A percentile compares a stretch with the other conserved stretches of the same genome.
Evolutionary conservation across 2,329 filamentous ascomycete genomes (phyloP).

Genomic region (Colletotrichum sidae): DNA sequence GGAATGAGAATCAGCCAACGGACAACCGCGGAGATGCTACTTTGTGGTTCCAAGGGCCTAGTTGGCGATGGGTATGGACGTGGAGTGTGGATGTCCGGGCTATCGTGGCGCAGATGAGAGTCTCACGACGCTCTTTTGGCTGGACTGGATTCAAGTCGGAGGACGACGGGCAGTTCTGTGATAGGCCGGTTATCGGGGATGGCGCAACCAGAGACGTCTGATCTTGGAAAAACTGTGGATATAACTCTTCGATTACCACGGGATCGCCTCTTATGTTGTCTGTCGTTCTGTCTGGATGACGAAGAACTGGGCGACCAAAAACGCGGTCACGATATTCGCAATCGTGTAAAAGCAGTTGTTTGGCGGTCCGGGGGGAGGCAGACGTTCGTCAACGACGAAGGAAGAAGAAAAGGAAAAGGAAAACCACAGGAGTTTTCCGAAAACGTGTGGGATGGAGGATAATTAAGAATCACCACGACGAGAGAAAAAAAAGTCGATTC

Average conservation of each 20-base stretch:
- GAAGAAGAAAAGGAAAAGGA: conserved; percentile 17
- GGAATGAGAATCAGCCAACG: neutral
- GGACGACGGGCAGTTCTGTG: conserved; percentile 21
- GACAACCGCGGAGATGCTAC: conserved; percentile 4
- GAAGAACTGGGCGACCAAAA: conserved; percentile 7
- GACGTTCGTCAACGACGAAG: conserved; percentile 31
- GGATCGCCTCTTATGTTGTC: conserved; percentile 20
- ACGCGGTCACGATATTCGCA: neutral
- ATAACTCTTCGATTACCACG: conserved; percentile 14
- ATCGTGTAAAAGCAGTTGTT: conserved; percentile 1
- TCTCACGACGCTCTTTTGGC: neutral
- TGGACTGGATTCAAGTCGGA: conserved; percentile 12
- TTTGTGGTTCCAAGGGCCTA: conserved; percentile 4
- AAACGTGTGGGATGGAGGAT: conserved; percentile 28
- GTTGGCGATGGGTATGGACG: conserved; percentile 6
- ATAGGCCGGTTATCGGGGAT: conserved; percentile 22
- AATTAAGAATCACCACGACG: conserved; percentile 21
- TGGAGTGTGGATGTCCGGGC: conserved; percentile 20
- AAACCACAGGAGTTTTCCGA: conserved; percentile 1
- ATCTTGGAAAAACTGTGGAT: conserved; percentile 30
- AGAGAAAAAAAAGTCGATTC: conserved; percentile 25
- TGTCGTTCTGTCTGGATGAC: conserved; percentile 6
- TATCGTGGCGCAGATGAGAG: conserved; percentile 10
- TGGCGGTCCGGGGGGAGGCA: conserved; percentile 21
- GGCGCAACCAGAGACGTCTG: conserved; percentile 24